Percentiles rank a stretch among this genome's conserved stretches.
Conservation (phyloP, 345 rosid genomes). For the Barbarea vulgaris region DNA sequence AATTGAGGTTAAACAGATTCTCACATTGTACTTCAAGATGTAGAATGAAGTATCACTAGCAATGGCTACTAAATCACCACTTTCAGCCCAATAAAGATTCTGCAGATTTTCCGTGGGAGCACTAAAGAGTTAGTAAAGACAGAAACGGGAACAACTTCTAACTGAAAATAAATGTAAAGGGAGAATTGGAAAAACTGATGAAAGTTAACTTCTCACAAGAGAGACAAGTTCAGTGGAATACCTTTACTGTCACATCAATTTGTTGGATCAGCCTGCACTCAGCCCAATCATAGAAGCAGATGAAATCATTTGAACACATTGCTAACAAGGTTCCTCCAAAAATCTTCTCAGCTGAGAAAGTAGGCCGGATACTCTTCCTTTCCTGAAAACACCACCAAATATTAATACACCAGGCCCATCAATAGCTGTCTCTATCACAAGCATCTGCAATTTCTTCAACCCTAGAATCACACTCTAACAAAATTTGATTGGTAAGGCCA, state of each 20-base stretch:
- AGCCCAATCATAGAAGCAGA: slow-evolving; percentile 99
- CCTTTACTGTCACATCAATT: slow-evolving; percentile 96
- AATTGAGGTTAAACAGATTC: slow-evolving; percentile 30
- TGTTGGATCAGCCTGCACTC: slow-evolving; percentile 95
- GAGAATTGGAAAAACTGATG: not conserved
- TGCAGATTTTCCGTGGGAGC: slow-evolving; percentile 42
- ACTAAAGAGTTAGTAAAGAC: slow-evolving; percentile 14
- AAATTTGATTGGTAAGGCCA: not conserved
- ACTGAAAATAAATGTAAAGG: slow-evolving; percentile 1
- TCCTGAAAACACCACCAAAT: slow-evolving; percentile 61
- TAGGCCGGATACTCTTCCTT: slow-evolving; percentile 83
- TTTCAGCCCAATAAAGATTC: slow-evolving; percentile 99
- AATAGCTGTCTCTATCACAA: slow-evolving; percentile 15
- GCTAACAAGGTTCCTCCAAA: slow-evolving; percentile 92
- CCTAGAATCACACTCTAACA: slow-evolving; percentile 6
- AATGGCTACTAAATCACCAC: slow-evolving; percentile 95
- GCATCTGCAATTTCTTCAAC: not conserved
- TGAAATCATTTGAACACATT: slow-evolving; percentile 95
- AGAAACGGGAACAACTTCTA: slow-evolving; percentile 17
- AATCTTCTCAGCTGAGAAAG: slow-evolving; percentile 91
- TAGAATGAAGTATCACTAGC: slow-evolving; percentile 97
- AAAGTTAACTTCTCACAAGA: slow-evolving; percentile 13
- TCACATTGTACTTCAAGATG: slow-evolving; percentile 90
- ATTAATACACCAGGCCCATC: slow-evolving; percentile 14
- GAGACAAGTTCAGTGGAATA: slow-evolving; percentile 38